Evolutionary conservation across 164 flowering plant species (phyloP).

Genomic region (Chimonanthus praecox): DNA sequence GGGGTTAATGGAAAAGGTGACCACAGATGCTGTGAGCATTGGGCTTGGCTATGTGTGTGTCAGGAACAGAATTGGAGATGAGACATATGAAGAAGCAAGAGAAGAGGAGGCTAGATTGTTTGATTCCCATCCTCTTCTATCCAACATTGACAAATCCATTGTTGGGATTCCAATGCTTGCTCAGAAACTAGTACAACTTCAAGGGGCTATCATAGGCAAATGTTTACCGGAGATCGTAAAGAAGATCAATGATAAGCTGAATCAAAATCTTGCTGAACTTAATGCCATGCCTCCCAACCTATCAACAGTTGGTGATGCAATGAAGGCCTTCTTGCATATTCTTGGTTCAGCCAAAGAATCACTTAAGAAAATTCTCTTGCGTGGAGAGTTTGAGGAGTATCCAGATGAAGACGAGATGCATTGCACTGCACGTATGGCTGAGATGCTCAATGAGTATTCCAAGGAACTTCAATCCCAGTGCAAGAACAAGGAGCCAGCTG

Average conservation of each 20-base stretch:
- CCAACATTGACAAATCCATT: conserved; percentile 12
- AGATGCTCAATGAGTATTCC: conserved; percentile 19
- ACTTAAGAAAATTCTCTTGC: conserved; percentile 14
- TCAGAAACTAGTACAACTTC: conserved; percentile 24
- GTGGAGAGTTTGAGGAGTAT: conserved; percentile 32
- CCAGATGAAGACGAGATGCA: conserved; percentile 22
- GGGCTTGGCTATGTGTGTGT: conserved; percentile 43
- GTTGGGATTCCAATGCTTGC: conserved; percentile 30
- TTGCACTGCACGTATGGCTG: conserved; percentile 13
- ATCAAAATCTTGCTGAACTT: conserved; percentile 22
- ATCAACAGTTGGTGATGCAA: conserved; percentile 21
- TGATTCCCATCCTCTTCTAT: conserved; percentile 21
- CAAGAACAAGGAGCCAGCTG: neutral
- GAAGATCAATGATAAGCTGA: conserved; percentile 14
- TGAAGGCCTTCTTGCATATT: conserved; percentile 21
- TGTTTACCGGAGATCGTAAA: conserved; percentile 26
- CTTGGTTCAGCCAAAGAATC: conserved; percentile 26
- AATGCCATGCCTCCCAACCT: conserved; percentile 22
- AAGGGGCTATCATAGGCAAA: conserved; percentile 20
- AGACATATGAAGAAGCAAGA: conserved; percentile 31
- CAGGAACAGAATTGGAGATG: conserved; percentile 40
- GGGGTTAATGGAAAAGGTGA: conserved; percentile 24
- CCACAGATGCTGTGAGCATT: conserved; percentile 38
- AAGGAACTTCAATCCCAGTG: conserved; percentile 13
- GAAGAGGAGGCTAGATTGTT: conserved; percentile 24